A percentile compares a stretch with the other conserved stretches of the same genome.
Conservation (phyloP, 2,329 filamentous ascomycete species). For the Hypoxylon sp. region DNA sequence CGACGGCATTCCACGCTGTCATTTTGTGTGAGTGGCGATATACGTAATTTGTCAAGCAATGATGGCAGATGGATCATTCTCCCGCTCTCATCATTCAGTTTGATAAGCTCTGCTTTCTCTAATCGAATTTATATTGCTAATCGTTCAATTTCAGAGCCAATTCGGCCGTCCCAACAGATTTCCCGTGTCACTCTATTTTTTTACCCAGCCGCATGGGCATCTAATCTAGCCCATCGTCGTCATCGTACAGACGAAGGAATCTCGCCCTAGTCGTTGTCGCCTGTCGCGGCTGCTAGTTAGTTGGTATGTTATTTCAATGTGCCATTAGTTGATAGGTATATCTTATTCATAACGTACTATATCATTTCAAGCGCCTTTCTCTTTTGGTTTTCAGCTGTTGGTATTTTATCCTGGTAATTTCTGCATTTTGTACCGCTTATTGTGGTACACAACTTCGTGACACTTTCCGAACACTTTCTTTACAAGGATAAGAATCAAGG, state of each 20-base stretch:
- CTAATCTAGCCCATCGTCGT: too few relatives aligned
- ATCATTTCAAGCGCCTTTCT: too few relatives aligned
- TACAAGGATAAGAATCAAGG: too few relatives aligned
- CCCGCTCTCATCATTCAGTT: constrained; percentile 7
- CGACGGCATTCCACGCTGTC: not conserved
- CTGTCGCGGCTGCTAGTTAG: not conserved
- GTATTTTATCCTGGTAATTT: too few relatives aligned
- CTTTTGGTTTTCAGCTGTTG: too few relatives aligned
- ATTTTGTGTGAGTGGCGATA: not conserved
- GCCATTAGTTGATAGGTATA: too few relatives aligned
- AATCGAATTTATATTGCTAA: constrained; percentile 8
- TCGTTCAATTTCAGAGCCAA: not conserved
- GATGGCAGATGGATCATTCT: constrained; percentile 12
- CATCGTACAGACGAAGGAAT: constrained; percentile 1
- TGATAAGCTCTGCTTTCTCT: constrained; percentile 22
- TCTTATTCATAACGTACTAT: too few relatives aligned
- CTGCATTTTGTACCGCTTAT: too few relatives aligned
- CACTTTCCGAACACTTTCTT: too few relatives aligned
- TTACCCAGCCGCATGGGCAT: too few relatives aligned
- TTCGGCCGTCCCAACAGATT: constrained; percentile 6
- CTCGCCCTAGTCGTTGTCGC: constrained; percentile 4
- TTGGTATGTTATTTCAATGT: too few relatives aligned
- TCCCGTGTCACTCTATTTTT: not conserved
- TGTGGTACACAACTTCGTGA: too few relatives aligned
- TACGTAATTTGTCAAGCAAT: constrained; percentile 12